Evolutionary conservation across 495 filamentous ascomycete species (phyloP), one percentile per base, ranked within the genome.

Genomic region (Hyaloscypha finlandica): DNA sequence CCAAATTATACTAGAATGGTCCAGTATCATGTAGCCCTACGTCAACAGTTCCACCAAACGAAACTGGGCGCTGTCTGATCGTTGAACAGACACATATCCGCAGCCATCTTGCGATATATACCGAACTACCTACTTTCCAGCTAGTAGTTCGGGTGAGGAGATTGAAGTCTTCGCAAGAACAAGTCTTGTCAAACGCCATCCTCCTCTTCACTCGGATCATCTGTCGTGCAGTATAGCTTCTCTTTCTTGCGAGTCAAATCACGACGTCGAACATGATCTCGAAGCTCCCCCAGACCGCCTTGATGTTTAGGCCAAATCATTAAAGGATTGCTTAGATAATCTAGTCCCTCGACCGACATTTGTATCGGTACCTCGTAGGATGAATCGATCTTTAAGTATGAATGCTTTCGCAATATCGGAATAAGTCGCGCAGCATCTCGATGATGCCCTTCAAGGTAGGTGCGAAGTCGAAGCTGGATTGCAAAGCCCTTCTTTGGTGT

Each of bases 401-500:
- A 65, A 66, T 59, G 12, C 68, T 60, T 52, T 57, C 6, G n/a
- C 30, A 70, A 55, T 45, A 45, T 63, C 8, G 63, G 37, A 45
- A 70, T 57, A 31, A 35, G 57, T 31, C 9, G 64, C 22, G 14
- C 58, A 60, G 35, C 14, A 55, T 67, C 59, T 66, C 37, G 3
- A 59, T 54, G 48, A 66, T 66, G 55, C 57, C 25, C 55, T 61
- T 58, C 53, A 25, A 60, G 59, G 63, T 32, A 53, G 68, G 59
- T 66, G 66, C 62, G 68, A 70, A 66, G 52, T n/a, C 58, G 56
- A 63, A 70, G 68, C 66, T 66, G 68, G 37, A 70, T 66, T 66
- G 58, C 3, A 52, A 32, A 66, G 64, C 42, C 31, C 57, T 66
- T 70, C 57, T 70, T 70, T n/a, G 31, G 63, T 62, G 64, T 66